Percentiles rank a stretch among this genome's conserved stretches.
Conservation (phyloP, 75 land plant genomes). For the Isoetes taiwanensis region DNA sequence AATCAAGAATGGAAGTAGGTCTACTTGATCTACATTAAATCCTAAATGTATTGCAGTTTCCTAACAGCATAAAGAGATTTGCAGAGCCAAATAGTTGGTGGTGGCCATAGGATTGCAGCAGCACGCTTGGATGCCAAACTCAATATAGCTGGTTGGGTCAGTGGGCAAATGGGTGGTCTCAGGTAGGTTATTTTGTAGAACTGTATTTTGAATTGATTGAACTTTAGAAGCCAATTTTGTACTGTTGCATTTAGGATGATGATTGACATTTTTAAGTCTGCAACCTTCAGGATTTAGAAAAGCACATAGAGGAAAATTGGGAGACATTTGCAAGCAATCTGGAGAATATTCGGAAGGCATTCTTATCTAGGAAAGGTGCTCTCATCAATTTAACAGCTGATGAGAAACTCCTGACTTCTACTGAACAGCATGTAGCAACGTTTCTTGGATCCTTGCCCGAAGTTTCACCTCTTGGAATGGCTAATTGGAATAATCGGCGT, state of each 20-base stretch:
- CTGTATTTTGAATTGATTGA: too few species aligned
- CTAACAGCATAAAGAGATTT: background rate
- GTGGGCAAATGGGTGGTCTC: slow-evolving; percentile 96
- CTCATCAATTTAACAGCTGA: slow-evolving; percentile 85
- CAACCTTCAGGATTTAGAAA: slow-evolving; percentile 60
- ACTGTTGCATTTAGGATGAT: background rate
- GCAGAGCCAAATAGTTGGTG: slow-evolving; percentile 74
- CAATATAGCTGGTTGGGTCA: slow-evolving; percentile 83
- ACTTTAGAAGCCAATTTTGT: slow-evolving; percentile 5
- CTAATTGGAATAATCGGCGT: slow-evolving; percentile 41
- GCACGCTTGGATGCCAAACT: slow-evolving; percentile 92
- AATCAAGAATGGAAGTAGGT: slow-evolving; percentile 95
- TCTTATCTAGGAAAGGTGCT: slow-evolving; percentile 60
- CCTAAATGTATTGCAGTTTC: background rate
- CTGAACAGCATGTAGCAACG: slow-evolving; percentile 43
- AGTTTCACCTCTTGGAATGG: slow-evolving; percentile 3
- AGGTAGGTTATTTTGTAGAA: too few species aligned
- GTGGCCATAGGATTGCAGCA: slow-evolving; percentile 93
- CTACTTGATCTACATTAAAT: background rate
- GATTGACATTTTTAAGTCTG: background rate
- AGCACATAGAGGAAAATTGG: slow-evolving; percentile 89
- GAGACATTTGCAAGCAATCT: slow-evolving; percentile 51
- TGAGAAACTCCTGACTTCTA: slow-evolving; percentile 43
- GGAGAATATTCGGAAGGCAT: slow-evolving; percentile 59
- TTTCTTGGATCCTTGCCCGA: slow-evolving; percentile 76